These are phyloP conservation scores for Coniochaeta sp. DNA, from an alignment of 2,329 filamentous ascomycete species.

Conservation along the genomic window DNA sequence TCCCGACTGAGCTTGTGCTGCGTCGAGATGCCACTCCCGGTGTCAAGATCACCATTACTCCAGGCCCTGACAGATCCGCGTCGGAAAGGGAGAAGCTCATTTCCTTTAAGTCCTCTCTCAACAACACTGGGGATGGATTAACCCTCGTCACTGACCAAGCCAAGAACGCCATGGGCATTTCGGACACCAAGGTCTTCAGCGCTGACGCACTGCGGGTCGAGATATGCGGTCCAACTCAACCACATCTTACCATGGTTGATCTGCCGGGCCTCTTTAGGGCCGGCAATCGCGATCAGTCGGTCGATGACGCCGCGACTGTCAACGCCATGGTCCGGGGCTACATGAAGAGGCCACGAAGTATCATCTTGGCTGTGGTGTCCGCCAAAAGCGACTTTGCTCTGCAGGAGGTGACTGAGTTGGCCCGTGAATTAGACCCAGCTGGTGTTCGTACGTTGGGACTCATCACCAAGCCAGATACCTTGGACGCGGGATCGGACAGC, in stretches of 20 bases:
- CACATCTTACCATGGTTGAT: slow-evolving; percentile 51
- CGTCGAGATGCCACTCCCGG: slow-evolving; percentile 22
- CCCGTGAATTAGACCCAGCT: slow-evolving; percentile 26
- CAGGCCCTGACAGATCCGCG: slow-evolving; percentile 19
- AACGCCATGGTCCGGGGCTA: slow-evolving; percentile 43
- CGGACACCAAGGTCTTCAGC: slow-evolving; percentile 29
- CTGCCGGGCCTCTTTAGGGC: slow-evolving; percentile 48
- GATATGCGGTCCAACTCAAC: slow-evolving; percentile 36
- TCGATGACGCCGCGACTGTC: slow-evolving; percentile 35
- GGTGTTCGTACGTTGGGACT: slow-evolving; percentile 43
- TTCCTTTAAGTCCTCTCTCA: slow-evolving; percentile 16
- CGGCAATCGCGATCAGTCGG: slow-evolving; percentile 37
- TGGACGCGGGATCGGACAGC: slow-evolving; percentile 26
- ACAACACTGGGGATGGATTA: slow-evolving; percentile 18
- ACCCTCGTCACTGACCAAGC: slow-evolving; percentile 29
- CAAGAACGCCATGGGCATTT: slow-evolving; percentile 41
- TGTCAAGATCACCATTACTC: slow-evolving; percentile 29
- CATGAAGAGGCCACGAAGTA: slow-evolving; percentile 46
- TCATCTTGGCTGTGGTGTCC: slow-evolving; percentile 53
- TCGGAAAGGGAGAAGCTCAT: slow-evolving; percentile 16
- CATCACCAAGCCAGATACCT: slow-evolving; percentile 49
- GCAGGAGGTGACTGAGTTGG: slow-evolving; percentile 46
- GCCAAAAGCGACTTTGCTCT: slow-evolving; percentile 51
- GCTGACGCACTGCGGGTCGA: slow-evolving; percentile 40
- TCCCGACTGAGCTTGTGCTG: slow-evolving; percentile 55